Base-by-base conservation (phyloP, 1,284 basidiomycete genomes). In the Chalciporus sp. region DNA sequence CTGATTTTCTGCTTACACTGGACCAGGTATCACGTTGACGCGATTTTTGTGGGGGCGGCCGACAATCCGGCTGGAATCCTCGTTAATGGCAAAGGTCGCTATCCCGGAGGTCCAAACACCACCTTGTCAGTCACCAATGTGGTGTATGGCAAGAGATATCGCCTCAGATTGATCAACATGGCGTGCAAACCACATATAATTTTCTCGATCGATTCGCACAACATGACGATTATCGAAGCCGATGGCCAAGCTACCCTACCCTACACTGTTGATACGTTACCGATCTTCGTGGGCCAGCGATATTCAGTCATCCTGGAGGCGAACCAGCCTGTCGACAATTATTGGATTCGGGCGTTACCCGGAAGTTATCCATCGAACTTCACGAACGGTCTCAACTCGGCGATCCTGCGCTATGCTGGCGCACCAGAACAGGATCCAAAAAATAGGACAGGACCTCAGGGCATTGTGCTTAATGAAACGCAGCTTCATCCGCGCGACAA, bases 351-450 rank as follows among this genome's bases (percentile, higher is more conserved):
- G 65, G 60, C 71, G 6, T 20, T 62, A 17, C 71, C 70, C 10
- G 53, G 54, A 29, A 66, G 47, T 35, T 63, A 20, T 17, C 3
- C 23, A 42, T 62, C 61, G 12, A 59, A 67, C 42, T 67, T 54
- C 42, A 53, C 59, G 3, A 33, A 68, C 19, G 67, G 65, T 8
- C 47, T 60, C 42, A 71, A 68, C 53, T 69, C 67, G 10, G 84
- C 81, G 1, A 82, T 86, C 56, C 67, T 85, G 4, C 73, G 79
- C 19, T 86, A 86, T 59, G 59, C 51, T 0, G 77, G 77, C 3
- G 84, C 84, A 6, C 58, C 65, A 0, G 52, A 52, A 1, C 41
- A 12, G 2, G 80, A 83, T 2, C 83, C 80, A 0, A 66, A 54
- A 3, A 55, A 58, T 58, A 7, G 62, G 67, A 72, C 73, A 1